Base-by-base conservation (phyloP, 306 rosid genomes). In the Vigna angularis region DNA sequence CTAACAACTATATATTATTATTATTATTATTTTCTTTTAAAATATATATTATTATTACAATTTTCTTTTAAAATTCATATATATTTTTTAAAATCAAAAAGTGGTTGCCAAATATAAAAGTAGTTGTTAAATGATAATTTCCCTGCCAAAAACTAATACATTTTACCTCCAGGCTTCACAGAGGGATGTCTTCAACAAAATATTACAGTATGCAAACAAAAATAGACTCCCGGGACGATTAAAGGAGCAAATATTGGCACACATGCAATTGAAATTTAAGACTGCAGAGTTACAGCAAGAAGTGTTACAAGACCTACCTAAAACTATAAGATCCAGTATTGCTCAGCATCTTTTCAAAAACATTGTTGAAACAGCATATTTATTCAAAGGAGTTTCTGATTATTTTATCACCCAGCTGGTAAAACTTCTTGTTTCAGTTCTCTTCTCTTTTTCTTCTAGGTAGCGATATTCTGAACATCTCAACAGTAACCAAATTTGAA, bases 171-270 rank as follows among this genome's bases (percentile, higher is more conserved):
- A 50, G 76, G 75, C 82, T 66, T 36, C 24, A 59, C 80, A 92
- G 96, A 91, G 96, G 87, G 88, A 90, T 66, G 87, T 90, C 66
- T 87, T 91, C 81, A 86, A 88, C 79, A 87, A 89, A 86, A 71
- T 89, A 77, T 66, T 87, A 81, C 81, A 85, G 78, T 92, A 90
- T 79, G 96, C 91, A 52, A 89, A 93, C 86, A 88, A 92, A 83
- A 88, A 78, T 83, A 83, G 90, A 81, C 93, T 90, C 77, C 97
- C 94, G 71, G 86, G 89, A 84, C 88, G 93, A 51, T 70, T 94
- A 90, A 94, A 85, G 82, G 93, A 86, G 50, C 96, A 94, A 81
- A 89, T 92, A 93, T 82, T 89, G 79, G 91, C 97, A 63, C 96
- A 94, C 79, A 75, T 82, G 87, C 94, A 94, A 66, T 88, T 91